Base-by-base conservation (phyloP, 1,139 yeast genomes). In the Candida tetrigidarum region DNA sequence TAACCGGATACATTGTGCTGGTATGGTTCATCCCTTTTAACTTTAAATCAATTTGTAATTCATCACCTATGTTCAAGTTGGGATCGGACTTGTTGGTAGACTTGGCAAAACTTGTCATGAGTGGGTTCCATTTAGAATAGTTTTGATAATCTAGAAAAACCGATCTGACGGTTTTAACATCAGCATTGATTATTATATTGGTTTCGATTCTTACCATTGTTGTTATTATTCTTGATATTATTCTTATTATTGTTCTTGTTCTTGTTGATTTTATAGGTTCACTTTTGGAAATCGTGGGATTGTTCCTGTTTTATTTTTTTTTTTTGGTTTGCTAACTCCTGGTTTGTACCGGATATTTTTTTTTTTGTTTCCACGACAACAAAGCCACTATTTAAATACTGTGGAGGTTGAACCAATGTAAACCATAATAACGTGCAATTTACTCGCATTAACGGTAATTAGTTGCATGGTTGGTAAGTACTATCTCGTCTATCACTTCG, bases 101-200 rank as follows among this genome's bases (percentile, higher is more conserved):
- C 29, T 50, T 51, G 32, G 44, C 45, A 12, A 54, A 43, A n/a
- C 43, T 43, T 4, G 41, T 43, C 35, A 55, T 43, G 20, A 55
- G 47, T 12, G 58, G 58, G 37, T 55, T 52, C 57, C 58, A 55
- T 10, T 43, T 38, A 25, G 39, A 30, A 26, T 53, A 54, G 16
- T 44, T 40, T n/a, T 45, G 30, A 32, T 47, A 52, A 15, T 53
- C 46, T 12, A 53, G 46, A 33, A 54, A 47, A 12, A 41, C 33
- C 5, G 45, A 36, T 20, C 49, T 42, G 5, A 55, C 57, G 28
- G 45, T 36, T 20, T 41, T 50, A 11, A 52, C 50, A 14, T 47
- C 39, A 3, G 57, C 50, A 44, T 55, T 48, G 29, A 55, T 55
- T 10, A 48, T 45, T 14, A 53, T 51, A 23, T 45, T 34, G 6